Evolutionary conservation across 2,329 filamentous ascomycete genomes (phyloP).

Genomic region (Gnomoniopsis smithogilvyi): DNA sequence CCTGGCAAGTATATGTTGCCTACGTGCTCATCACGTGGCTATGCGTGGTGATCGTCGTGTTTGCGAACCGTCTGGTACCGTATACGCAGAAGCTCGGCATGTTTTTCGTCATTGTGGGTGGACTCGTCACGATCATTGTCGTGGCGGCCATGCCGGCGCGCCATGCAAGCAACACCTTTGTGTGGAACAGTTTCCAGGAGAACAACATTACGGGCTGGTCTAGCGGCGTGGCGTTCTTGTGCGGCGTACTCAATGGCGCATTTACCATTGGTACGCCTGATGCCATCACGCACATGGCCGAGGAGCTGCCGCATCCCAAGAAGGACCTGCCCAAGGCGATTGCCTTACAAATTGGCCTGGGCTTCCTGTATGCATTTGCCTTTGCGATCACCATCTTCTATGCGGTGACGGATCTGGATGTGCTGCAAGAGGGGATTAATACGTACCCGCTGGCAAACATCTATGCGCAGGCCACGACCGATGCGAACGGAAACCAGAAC

Average conservation of each 20-base stretch:
- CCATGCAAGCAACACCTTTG: constrained; percentile 48
- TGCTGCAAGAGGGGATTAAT: constrained; percentile 47
- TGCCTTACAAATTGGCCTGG: constrained; percentile 44
- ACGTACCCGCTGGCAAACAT: constrained; percentile 62
- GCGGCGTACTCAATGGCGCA: constrained; percentile 64
- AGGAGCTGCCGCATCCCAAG: constrained; percentile 51
- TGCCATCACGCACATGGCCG: constrained; percentile 58
- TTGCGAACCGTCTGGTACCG: constrained; percentile 54
- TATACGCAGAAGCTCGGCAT: constrained; percentile 50
- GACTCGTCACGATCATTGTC: constrained; percentile 52
- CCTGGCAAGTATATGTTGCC: constrained; percentile 59
- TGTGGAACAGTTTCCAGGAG: constrained; percentile 48
- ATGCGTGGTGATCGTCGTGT: constrained; percentile 48
- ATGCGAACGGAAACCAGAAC: constrained; percentile 38
- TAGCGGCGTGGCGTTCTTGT: constrained; percentile 61
- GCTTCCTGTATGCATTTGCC: constrained; percentile 45
- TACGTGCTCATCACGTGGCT: constrained; percentile 56
- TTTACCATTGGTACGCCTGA: constrained; percentile 66
- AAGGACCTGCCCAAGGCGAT: constrained; percentile 50
- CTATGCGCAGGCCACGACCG: constrained; percentile 54
- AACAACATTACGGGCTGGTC: constrained; percentile 50
- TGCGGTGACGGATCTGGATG: constrained; percentile 51
- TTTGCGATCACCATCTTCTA: constrained; percentile 52
- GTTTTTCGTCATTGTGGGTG: constrained; percentile 52
- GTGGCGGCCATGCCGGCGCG: constrained; percentile 47